Evolutionary conservation across 805 yeast genomes (phyloP).

Genomic region (Wickerhamiella kurtzmanii): DNA sequence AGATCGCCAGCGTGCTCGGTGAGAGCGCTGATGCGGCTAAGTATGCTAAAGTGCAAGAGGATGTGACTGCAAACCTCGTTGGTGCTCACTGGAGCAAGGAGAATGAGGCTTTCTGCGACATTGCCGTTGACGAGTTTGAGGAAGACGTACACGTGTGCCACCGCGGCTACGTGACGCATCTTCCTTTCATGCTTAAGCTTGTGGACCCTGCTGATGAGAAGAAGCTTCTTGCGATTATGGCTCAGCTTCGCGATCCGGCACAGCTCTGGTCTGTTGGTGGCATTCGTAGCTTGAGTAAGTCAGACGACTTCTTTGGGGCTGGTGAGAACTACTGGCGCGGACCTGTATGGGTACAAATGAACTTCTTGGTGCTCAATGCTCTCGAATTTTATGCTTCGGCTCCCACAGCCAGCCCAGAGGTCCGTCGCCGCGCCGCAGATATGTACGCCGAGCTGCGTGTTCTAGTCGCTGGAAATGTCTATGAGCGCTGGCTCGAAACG

Average conservation of each 20-base stretch:
- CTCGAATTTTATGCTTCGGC: slow-evolving; percentile 39
- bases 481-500: slow-evolving; percentile 53
- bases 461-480: slow-evolving; percentile 57
- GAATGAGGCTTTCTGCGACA: slow-evolving; percentile 64
- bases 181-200: slow-evolving; percentile 71
- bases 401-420: slow-evolving; percentile 19
- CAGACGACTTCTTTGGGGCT: slow-evolving; percentile 50
- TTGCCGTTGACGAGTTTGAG: slow-evolving; percentile 61
- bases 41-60: slow-evolving; percentile 40
- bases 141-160: slow-evolving; percentile 60
- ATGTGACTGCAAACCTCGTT: slow-evolving; percentile 52
- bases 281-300: slow-evolving; percentile 61
- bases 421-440: slow-evolving; percentile 30
- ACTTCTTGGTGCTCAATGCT: slow-evolving; percentile 66
- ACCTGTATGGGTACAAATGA: slow-evolving; percentile 84
- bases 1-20: slow-evolving; percentile 52
- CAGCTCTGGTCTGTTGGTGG: slow-evolving; percentile 72
- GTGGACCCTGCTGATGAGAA: slow-evolving; percentile 35
- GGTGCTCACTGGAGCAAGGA: slow-evolving; percentile 68
- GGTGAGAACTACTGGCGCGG: slow-evolving; percentile 95
- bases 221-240: slow-evolving; percentile 40
- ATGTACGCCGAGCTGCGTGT: slow-evolving; percentile 47
- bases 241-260: slow-evolving; percentile 50
- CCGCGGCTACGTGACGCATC: slow-evolving; percentile 72
- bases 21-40: slow-evolving; percentile 42